These are phyloP conservation scores for Pholiota molesta DNA, from an alignment of 768 basidiomycete genomes.

Conservation along the genomic window DNA sequence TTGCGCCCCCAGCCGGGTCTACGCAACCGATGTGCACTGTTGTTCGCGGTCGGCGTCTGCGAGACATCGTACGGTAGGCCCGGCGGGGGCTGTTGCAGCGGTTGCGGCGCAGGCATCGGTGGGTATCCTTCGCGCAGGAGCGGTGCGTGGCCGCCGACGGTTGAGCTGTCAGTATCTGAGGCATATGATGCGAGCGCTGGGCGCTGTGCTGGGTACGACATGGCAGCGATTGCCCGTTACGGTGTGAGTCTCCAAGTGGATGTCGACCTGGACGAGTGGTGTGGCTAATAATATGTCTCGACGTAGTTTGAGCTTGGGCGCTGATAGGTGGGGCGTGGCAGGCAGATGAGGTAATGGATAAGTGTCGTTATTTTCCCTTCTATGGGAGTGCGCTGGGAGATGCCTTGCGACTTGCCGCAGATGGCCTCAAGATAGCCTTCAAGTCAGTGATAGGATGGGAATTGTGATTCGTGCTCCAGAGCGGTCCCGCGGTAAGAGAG, in stretches of 20 bases:
- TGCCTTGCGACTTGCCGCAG: neutral
- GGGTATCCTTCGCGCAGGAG: constrained; percentile 6
- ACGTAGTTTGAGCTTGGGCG: neutral
- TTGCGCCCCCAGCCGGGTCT: constrained; percentile 48
- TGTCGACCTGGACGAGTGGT: neutral
- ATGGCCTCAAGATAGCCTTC: neutral
- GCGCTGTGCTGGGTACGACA: constrained; percentile 19
- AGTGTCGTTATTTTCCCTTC: neutral
- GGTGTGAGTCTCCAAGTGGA: neutral
- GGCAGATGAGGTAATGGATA: neutral
- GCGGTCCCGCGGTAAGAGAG: too few species aligned
- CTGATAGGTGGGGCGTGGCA: neutral
- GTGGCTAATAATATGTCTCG: neutral
- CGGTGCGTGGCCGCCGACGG: constrained; percentile 2
- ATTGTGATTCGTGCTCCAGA: too few species aligned
- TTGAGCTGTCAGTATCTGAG: neutral
- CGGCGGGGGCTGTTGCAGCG: neutral
- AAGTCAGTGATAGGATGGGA: too few species aligned
- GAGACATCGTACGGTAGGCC: constrained; percentile 6
- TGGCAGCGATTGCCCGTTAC: neutral
- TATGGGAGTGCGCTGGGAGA: neutral
- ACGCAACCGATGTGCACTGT: constrained; percentile 47
- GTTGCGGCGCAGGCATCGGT: constrained; percentile 11
- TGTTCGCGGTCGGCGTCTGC: neutral
- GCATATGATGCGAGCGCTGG: constrained; percentile 12